Evolutionary conservation across 2,329 filamentous ascomycete genomes (phyloP).

Genomic region (Fusarium sp.): DNA sequence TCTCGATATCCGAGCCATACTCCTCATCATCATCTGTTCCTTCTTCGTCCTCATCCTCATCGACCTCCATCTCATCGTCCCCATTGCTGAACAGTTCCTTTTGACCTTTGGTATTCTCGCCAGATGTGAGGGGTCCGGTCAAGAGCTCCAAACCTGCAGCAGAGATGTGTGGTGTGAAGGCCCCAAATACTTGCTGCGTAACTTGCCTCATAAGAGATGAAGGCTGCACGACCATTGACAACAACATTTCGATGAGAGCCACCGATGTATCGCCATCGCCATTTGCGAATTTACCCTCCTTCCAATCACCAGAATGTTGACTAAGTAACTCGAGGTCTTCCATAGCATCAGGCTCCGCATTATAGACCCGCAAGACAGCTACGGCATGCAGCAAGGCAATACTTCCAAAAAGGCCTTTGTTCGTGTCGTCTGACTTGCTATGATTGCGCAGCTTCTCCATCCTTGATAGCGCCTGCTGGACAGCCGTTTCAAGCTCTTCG

Average conservation of each 20-base stretch:
- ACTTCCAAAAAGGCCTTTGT: conserved; percentile 62
- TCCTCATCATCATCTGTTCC: conserved; percentile 55
- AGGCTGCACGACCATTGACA: conserved; percentile 88
- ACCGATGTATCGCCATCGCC: conserved; percentile 69
- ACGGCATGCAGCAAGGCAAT: conserved; percentile 85
- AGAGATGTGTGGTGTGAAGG: conserved; percentile 80
- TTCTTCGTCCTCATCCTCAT: conserved; percentile 51
- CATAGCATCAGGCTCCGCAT: conserved; percentile 86
- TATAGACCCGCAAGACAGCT: conserved; percentile 88
- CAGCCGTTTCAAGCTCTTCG: conserved; percentile 62
- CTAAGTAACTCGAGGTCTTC: conserved; percentile 38
- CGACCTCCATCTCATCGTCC: conserved; percentile 66
- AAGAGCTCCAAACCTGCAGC: conserved; percentile 73
- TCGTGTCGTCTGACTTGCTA: conserved; percentile 48
- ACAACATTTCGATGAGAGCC: conserved; percentile 83
- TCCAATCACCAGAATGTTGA: neutral
- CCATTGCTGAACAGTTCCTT: conserved; percentile 82
- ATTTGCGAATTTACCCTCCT: conserved; percentile 58
- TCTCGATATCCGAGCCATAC: conserved; percentile 57
- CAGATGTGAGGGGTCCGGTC: conserved; percentile 75
- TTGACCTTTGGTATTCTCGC: conserved; percentile 85
- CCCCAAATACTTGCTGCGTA: conserved; percentile 86
- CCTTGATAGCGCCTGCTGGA: conserved; percentile 60
- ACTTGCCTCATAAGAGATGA: conserved; percentile 87
- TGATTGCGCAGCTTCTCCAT: conserved; percentile 63